phyloP scores from a whole-genome alignment of 1,284 basidiomycete species.

The Exobasidium cylindrosporum region DNA sequence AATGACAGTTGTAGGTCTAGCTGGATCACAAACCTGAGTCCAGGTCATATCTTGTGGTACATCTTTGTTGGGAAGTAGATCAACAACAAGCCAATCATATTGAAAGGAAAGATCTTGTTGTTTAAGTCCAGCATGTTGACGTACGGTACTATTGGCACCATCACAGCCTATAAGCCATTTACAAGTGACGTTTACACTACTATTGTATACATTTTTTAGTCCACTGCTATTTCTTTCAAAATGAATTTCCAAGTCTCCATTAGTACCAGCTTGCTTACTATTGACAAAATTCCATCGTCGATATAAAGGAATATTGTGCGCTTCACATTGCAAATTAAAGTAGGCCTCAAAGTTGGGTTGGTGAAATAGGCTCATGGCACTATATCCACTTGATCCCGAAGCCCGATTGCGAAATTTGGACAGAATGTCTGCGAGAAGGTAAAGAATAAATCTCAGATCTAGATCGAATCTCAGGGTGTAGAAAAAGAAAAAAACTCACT shows the following conservation, averaged over 20 bases:
- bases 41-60: not conserved
- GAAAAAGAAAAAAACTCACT: too few species aligned
- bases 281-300: constrained; percentile 3
- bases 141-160: not conserved
- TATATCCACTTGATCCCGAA: not conserved
- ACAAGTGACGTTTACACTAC: too few species aligned
- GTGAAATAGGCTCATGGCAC: not conserved
- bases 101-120: not conserved
- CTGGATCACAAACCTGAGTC: constrained; percentile 3
- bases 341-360: not conserved
- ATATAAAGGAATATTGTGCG: not conserved
- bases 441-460: too few species aligned
- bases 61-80: not conserved
- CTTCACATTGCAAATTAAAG: not conserved
- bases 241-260: too few species aligned
- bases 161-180: not conserved
- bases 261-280: too few species aligned
- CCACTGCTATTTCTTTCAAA: too few species aligned
- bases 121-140: not conserved
- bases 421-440: not conserved
- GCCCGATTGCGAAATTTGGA: not conserved
- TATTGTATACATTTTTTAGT: too few species aligned
- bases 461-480: too few species aligned
- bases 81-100: constrained; percentile 2
- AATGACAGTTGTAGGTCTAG: not conserved